phyloP scores from a whole-genome alignment of 805 yeast genomes.

The Jamesozyma gamospora region DNA sequence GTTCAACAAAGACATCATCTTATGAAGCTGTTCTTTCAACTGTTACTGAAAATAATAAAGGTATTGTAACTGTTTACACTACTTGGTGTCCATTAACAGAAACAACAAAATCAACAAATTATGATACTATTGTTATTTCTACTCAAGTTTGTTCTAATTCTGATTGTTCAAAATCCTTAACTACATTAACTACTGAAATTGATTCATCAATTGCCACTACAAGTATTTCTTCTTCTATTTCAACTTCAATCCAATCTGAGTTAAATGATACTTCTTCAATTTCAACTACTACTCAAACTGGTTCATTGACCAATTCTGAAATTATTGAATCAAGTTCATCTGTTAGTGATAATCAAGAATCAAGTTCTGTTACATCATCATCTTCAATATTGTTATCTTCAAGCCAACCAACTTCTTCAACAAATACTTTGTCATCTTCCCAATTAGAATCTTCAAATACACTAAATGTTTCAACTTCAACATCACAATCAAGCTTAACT shows the following conservation, averaged over 20 bases:
- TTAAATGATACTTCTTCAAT: no score
- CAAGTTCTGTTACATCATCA: neutral
- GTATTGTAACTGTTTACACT: conserved; percentile 21
- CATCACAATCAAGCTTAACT: no score
- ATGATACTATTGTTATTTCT: conserved; percentile 8
- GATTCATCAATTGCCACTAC: neutral
- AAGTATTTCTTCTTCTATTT: conserved; percentile 1
- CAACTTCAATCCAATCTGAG: neutral
- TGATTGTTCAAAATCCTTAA: conserved; percentile 4
- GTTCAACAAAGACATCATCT: neutral
- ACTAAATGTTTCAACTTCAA: no score
- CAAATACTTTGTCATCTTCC: neutral
- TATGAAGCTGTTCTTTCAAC: conserved; percentile 2
- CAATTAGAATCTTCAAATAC: no score
- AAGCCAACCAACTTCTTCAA: neutral
- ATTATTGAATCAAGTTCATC: neutral
- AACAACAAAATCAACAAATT: neutral
- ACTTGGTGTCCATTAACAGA: conserved; percentile 21
- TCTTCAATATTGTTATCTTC: neutral
- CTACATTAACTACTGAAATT: neutral
- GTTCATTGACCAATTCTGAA: no score
- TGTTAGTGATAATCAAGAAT: neutral
- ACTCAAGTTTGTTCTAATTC: conserved; percentile 12
- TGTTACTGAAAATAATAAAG: conserved; percentile 18
- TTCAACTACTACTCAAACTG: no score